Conservation (phyloP, 805 yeast species). For the Candida endomychidarum region DNA sequence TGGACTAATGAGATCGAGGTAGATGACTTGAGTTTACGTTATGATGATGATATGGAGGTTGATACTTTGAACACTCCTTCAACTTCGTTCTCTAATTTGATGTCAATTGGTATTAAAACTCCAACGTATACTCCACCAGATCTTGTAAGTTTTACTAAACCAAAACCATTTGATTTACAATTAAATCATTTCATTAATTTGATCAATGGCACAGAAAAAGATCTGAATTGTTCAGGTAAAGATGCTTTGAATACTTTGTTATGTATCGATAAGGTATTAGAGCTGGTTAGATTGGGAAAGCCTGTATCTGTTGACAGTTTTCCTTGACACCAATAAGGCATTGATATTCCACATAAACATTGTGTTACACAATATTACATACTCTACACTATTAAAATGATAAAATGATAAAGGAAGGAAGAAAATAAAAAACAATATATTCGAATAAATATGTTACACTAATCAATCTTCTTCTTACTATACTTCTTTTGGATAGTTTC, state of each 20-base stretch:
- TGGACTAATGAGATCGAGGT: constrained; percentile 26
- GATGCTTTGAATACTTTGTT: constrained; percentile 39
- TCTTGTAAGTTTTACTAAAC: constrained; percentile 2
- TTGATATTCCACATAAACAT: too few relatives aligned
- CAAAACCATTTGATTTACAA: constrained; percentile 38
- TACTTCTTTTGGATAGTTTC: constrained; percentile 16
- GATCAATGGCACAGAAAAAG: constrained; percentile 23
- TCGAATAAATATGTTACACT: background rate
- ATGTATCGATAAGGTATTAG: constrained; percentile 39
- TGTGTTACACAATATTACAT: too few relatives aligned
- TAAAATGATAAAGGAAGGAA: too few relatives aligned
- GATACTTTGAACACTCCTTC: constrained; percentile 27
- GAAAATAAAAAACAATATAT: background rate
- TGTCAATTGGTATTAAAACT: constrained; percentile 9
- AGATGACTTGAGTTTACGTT: constrained; percentile 2
- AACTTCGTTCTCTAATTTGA: constrained; percentile 14
- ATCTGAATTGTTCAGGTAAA: constrained; percentile 32
- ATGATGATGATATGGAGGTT: constrained; percentile 4
- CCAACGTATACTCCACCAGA: constrained; percentile 13
- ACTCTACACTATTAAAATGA: too few relatives aligned
- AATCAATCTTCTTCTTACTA: background rate
- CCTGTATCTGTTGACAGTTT: constrained; percentile 18
- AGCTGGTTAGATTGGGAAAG: constrained; percentile 31
- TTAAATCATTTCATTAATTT: constrained; percentile 38
- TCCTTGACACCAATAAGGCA: too few relatives aligned